Conservation (phyloP, 495 filamentous ascomycete species). For the Penicillium mononematosum region DNA sequence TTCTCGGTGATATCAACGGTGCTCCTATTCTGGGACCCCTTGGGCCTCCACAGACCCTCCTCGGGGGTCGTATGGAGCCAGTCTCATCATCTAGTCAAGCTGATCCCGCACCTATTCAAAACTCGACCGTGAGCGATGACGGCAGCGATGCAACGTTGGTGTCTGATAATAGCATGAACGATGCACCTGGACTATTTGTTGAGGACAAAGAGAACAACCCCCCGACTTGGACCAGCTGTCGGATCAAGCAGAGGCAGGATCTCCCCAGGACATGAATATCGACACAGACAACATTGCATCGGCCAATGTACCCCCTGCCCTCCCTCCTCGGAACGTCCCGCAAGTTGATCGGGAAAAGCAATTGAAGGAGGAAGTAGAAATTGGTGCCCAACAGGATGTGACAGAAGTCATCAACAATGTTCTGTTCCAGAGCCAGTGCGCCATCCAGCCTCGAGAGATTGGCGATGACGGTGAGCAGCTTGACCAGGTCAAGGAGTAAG, state of each 20-base stretch:
- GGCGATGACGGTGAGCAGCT: conserved; percentile 69
- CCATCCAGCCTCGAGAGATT: conserved; percentile 65
- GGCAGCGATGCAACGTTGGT: conserved; percentile 56
- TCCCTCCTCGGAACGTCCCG: conserved; percentile 46
- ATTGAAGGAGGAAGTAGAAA: conserved; percentile 56
- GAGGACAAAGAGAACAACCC: conserved; percentile 49
- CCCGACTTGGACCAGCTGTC: conserved; percentile 16
- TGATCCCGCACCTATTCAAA: conserved; percentile 17
- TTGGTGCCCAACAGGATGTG: conserved; percentile 80
- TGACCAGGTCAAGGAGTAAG: conserved; percentile 70
- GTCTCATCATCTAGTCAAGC: conserved; percentile 18
- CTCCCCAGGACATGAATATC: conserved; percentile 6
- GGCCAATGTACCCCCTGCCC: conserved; percentile 39
- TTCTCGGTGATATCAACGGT: conserved; percentile 53
- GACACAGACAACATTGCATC: conserved; percentile 1
- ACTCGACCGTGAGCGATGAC: conserved; percentile 27
- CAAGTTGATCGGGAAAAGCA: conserved; percentile 39
- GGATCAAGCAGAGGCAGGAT: conserved; percentile 16
- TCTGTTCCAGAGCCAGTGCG: conserved; percentile 83
- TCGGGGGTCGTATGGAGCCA: conserved; percentile 18
- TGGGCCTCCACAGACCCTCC: conserved; percentile 38
- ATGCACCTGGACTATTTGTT: conserved; percentile 22
- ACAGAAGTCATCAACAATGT: conserved; percentile 93
- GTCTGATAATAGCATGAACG: conserved; percentile 30
- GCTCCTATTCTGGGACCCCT: conserved; percentile 52